Evolutionary conservation across 306 rosid species (phyloP).

Genomic region (Trifolium dubium): DNA sequence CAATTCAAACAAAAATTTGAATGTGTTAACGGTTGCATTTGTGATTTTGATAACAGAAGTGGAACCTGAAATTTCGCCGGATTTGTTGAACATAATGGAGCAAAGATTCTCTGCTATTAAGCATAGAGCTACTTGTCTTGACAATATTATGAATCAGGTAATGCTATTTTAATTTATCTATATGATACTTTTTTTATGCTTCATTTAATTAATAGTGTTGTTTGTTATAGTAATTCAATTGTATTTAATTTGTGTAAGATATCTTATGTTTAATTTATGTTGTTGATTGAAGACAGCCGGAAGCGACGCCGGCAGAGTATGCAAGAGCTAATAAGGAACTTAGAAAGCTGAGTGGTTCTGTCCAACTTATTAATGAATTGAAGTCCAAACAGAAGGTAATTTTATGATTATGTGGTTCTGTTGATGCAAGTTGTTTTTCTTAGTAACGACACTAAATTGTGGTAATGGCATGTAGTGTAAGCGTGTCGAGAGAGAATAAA

Average conservation of each 20-base stretch:
- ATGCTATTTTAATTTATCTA: conserved; percentile 24
- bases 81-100: conserved; percentile 77
- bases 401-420: not conserved
- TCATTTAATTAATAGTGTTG: not conserved
- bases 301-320: conserved; percentile 74
- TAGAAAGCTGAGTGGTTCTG: conserved; percentile 64
- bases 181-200: not conserved
- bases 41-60: conserved; percentile 46
- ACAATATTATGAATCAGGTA: conserved; percentile 65
- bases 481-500: not conserved
- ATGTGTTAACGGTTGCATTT: not conserved
- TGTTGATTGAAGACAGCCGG: conserved; percentile 85
- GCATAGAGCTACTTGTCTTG: conserved; percentile 62
- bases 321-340: conserved; percentile 94
- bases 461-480: not conserved
- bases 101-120: conserved; percentile 71
- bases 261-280: conserved; percentile 41
- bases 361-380: conserved; percentile 69
- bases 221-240: not conserved
- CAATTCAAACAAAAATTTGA: not conserved
- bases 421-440: too few species aligned
- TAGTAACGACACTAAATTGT: too few species aligned
- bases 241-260: conserved; percentile 7
- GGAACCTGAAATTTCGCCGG: conserved; percentile 59
- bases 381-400: conserved; percentile 81